These are phyloP conservation scores for Colletotrichum eleusines DNA, from an alignment of 2,329 filamentous ascomycete genomes.

Conservation along the genomic window DNA sequence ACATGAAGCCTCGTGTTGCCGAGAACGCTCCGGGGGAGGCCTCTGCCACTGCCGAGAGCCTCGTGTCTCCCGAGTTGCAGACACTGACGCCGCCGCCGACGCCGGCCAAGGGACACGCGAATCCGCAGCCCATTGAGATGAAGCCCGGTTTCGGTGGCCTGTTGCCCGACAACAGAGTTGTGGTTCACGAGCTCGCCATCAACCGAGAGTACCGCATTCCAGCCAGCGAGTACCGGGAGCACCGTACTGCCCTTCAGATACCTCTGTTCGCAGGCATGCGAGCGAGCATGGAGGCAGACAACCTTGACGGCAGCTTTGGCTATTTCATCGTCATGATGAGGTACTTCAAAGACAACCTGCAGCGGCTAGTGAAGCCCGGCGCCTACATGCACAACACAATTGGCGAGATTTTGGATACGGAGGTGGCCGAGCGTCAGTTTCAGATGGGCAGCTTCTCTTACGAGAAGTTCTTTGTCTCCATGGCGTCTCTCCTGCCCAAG, in stretches of 20 bases:
- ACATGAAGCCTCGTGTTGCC: constrained; percentile 77
- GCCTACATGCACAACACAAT: constrained; percentile 82
- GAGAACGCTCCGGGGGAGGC: constrained; percentile 57
- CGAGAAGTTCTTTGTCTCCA: constrained; percentile 82
- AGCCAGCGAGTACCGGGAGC: constrained; percentile 68
- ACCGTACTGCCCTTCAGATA: constrained; percentile 61
- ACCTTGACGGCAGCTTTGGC: constrained; percentile 72
- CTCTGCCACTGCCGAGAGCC: constrained; percentile 53
- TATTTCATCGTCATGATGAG: constrained; percentile 79
- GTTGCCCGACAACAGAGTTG: constrained; percentile 78
- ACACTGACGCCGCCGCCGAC: constrained; percentile 67
- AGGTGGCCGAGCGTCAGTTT: constrained; percentile 77
- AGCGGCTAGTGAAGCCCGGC: constrained; percentile 76
- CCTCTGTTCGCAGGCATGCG: constrained; percentile 69
- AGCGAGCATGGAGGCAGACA: constrained; percentile 74
- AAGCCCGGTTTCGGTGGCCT: constrained; percentile 62
- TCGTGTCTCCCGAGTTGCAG: constrained; percentile 59
- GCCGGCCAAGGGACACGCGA: constrained; percentile 56
- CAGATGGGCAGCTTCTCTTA: constrained; percentile 81
- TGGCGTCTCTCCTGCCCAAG: constrained; percentile 80
- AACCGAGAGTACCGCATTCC: constrained; percentile 83
- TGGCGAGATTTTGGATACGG: constrained; percentile 79
- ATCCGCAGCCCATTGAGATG: constrained; percentile 52
- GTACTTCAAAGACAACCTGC: constrained; percentile 77
- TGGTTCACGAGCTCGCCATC: constrained; percentile 84